Evolutionary conservation across 108 stramenopile genomes (phyloP), one percentile per base, ranked within the genome.

Genomic region (Pseudonitzschia pungens): DNA sequence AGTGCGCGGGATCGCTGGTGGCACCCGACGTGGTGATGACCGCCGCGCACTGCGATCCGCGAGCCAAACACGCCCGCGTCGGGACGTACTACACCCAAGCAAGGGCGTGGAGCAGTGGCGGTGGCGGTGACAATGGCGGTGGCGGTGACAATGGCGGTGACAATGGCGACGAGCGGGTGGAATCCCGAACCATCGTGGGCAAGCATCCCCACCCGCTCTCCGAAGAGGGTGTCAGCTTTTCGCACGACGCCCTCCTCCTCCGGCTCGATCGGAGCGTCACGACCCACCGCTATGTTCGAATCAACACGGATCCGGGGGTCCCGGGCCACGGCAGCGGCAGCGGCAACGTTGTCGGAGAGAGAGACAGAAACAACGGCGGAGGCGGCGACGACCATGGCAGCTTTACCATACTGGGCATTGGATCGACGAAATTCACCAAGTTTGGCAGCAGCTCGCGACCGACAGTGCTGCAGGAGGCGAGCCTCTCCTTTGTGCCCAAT

Each of bases 21-120:
- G 87, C 90, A 4, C 80, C 81, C 7, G 90, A 92, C 68, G 74
- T 89, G 15, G 80, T 92, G 14, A 44, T 92, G 48, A 86, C 86
- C 11, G 90, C 90, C 24, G 83, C 86, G 0, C 90, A 92, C 77
- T 92, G 90, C 70, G 52, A 58, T 5, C 58, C 67, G 24, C 48
- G 21, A 11, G n/a, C 68, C 12, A 45, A 31, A 14, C 59, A 63
- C 45, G 84, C 73, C 16, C 70, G 81, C 0, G 66, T 89, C 36
- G 84, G 85, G 32, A 58, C 71, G 52, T 77, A 73, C 24, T 77
- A 85, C 67, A 64, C 76, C 66, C 29, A 11, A 64, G 81, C 33
- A 36, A 31, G 52, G 8, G 4, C 52, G 14, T 53, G 14, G 5
- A 4, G 14, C 52, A 18, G 52, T 21, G 52, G n/a, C 52, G n/a